Percentiles rank a stretch among this genome's conserved stretches.
Conservation (phyloP, 202 grass and related monocot species). For the Saccharum hybrid region DNA sequence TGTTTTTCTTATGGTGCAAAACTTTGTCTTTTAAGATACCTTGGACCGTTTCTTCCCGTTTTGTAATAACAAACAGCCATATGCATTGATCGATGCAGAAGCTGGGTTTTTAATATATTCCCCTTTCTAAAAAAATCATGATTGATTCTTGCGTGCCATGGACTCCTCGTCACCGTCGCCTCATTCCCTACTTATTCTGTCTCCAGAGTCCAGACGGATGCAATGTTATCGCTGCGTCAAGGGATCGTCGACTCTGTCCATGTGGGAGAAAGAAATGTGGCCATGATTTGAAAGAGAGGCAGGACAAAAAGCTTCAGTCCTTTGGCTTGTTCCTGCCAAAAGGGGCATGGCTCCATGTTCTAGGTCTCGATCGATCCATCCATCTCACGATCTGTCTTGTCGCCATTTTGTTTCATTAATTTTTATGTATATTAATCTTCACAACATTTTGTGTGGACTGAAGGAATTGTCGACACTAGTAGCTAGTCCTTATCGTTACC, state of each 20-base stretch:
- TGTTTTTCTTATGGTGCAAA: too few species aligned
- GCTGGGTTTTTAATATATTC: too few species aligned
- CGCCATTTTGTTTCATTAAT: background rate
- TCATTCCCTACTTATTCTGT: background rate
- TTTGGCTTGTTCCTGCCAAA: slow-evolving; percentile 41
- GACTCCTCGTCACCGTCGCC: background rate
- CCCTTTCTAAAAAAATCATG: too few species aligned
- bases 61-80: too few species aligned
- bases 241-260: background rate
- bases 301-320: slow-evolving; percentile 30
- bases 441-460: too few species aligned
- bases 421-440: too few species aligned
- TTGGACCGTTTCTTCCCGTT: too few species aligned
- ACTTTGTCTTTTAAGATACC: too few species aligned
- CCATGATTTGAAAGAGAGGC: background rate
- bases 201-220: background rate
- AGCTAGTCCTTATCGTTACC: too few species aligned
- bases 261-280: slow-evolving; percentile 30
- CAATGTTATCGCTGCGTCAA: slow-evolving; percentile 7
- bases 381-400: slow-evolving; percentile 2
- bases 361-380: background rate
- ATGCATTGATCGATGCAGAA: too few species aligned
- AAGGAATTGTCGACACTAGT: too few species aligned
- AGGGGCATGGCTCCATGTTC: slow-evolving; percentile 28
- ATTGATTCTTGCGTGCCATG: slow-evolving; percentile 35